phyloP scores from a whole-genome alignment of 1,284 basidiomycete species.

The Ustilago esculenta region DNA sequence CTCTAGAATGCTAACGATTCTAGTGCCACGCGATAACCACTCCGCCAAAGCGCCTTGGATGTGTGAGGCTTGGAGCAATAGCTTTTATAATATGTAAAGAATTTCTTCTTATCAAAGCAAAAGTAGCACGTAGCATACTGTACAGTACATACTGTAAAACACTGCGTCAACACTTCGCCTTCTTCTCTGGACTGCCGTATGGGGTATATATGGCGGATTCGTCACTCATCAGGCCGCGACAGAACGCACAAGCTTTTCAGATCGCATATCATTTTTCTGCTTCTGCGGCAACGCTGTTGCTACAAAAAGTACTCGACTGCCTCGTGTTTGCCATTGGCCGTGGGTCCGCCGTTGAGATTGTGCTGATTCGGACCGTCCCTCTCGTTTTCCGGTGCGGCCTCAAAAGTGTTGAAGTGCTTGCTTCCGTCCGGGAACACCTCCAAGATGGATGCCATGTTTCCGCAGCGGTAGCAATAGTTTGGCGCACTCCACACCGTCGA shows the following conservation, averaged over 20 bases:
- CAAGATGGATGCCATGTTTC: constrained; percentile 94
- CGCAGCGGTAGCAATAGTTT: constrained; percentile 98
- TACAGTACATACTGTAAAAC: too few relatives aligned
- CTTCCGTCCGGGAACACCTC: constrained; percentile 90
- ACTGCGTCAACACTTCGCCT: too few relatives aligned
- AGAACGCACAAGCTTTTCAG: too few relatives aligned
- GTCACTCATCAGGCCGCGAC: too few relatives aligned
- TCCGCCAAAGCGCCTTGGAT: constrained; percentile 29
- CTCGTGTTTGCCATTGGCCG: constrained; percentile 46
- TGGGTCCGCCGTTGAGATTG: constrained; percentile 25
- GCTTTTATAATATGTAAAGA: too few relatives aligned
- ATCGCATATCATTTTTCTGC: too few relatives aligned
- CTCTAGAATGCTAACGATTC: constrained; percentile 19
- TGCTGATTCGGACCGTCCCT: constrained; percentile 66
- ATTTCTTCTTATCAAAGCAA: too few relatives aligned
- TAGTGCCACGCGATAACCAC: constrained; percentile 44
- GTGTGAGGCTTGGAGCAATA: too few relatives aligned
- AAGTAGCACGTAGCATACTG: too few relatives aligned
- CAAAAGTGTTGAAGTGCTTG: constrained; percentile 97
- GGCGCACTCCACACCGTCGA: constrained; percentile 99
- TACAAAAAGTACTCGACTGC: constrained; percentile 61
- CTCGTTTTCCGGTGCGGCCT: constrained; percentile 98
- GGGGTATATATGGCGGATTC: too few relatives aligned
- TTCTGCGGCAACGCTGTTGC: neutral
- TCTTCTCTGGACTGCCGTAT: too few relatives aligned